Conservation (phyloP, 805 yeast genomes). For the Pichia nanzhaoensis region DNA sequence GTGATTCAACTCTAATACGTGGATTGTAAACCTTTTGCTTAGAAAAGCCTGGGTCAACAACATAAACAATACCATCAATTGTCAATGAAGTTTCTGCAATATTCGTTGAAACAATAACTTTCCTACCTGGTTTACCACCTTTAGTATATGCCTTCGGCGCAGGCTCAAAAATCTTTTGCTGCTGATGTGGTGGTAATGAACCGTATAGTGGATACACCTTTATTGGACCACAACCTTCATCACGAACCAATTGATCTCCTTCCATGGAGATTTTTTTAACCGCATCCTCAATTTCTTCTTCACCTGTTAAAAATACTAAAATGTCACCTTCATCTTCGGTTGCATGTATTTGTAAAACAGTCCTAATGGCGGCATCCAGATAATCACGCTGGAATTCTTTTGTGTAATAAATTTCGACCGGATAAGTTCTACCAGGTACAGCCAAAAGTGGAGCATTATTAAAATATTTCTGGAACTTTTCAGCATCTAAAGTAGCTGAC, state of each 20-base stretch:
- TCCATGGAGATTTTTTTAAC: constrained; percentile 83
- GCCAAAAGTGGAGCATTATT: constrained; percentile 89
- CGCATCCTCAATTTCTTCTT: constrained; percentile 97
- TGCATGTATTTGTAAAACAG: constrained; percentile 94
- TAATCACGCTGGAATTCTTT: constrained; percentile 96
- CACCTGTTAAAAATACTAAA: constrained; percentile 84
- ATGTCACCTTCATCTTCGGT: constrained; percentile 94
- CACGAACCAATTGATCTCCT: constrained; percentile 82
- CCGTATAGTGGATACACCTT: constrained; percentile 92
- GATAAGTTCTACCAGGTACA: constrained; percentile 97
- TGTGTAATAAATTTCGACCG: constrained; percentile 94
- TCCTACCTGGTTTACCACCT: constrained; percentile 90
- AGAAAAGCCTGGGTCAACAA: constrained; percentile 95
- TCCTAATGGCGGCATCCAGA: constrained; percentile 88
- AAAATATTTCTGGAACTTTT: constrained; percentile 87
- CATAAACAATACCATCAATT: constrained; percentile 95
- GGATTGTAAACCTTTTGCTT: constrained; percentile 97
- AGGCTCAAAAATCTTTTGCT: constrained; percentile 86
- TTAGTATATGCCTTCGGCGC: constrained; percentile 71
- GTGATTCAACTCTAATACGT: constrained; percentile 88
- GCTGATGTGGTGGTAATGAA: constrained; percentile 92
- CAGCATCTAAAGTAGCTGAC: constrained; percentile 98
- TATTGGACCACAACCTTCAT: constrained; percentile 84
- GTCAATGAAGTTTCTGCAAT: constrained; percentile 98
- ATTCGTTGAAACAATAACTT: constrained; percentile 85